Base-by-base conservation (phyloP, 129 eudicot species). In the Centella asiatica region DNA sequence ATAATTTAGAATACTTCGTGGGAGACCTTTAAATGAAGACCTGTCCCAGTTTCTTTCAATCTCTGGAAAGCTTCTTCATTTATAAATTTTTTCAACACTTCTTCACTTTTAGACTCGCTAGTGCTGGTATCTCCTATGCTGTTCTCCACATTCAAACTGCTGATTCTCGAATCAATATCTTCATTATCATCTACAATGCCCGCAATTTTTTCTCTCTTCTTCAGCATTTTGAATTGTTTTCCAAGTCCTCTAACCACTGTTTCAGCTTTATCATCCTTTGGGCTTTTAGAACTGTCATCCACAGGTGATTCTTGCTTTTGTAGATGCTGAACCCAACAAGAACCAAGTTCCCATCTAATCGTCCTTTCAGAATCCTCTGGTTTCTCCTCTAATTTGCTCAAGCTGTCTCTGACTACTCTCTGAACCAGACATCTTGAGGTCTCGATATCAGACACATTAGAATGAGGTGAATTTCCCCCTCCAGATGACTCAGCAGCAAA, bases 321-420 rank as follows among this genome's bases (percentile, higher is more conserved):
- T 64, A 93, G 68, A 83, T 93, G 93, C 74, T 93, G 96, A 39
- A 93, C 79, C 99, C 95, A 93, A 69, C 95, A 93, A 14, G 99
- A 93, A 68, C 96, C 96, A 72, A 93, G 81, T 72, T 93, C 99
- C 99, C 99, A 93, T 81, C 99, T 82, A 71, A 93, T 78, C 69
- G 80, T 61, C 64, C 71, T 70, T 51, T 72, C 88, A 27, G 79
- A 55, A 59, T 14, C 74, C 63, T 66, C 57, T 54, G 81, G 65
- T 49, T 69, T 62, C 47, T 73, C 74, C 45, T 81, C 80, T 51
- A 93, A 62, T 62, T 85, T 80, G 58, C 42, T 74, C 72, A 85
- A 59, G 73, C 99, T 82, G 40, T 85, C 89, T 55, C 74, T 76
- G 39, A 80, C 72, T 42, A 88, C 80, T 78, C 36, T 76, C 13